phyloP scores from a whole-genome alignment of 2,329 filamentous ascomycete genomes.

The Lachnellula willkommii region DNA sequence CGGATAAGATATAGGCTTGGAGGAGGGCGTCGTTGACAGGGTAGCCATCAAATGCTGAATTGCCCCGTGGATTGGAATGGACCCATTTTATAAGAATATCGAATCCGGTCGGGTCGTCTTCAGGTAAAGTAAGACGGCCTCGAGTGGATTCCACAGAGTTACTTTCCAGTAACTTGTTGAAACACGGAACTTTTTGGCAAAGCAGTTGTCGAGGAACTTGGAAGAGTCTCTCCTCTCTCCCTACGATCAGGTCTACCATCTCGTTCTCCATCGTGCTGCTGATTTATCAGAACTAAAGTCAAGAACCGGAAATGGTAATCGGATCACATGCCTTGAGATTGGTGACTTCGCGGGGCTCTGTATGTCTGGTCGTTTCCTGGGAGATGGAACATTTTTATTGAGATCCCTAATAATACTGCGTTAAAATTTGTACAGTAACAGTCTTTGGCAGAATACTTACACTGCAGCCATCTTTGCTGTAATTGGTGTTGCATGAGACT shows the following conservation, averaged over 20 bases:
- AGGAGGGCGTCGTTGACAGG: no score
- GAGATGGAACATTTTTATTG: no score
- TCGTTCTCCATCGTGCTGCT: background rate
- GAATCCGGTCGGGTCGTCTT: conserved; percentile 10
- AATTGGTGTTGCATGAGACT: no score
- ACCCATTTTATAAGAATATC: conserved; percentile 10
- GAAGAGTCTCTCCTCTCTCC: conserved; percentile 1
- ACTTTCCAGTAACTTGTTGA: conserved; percentile 12
- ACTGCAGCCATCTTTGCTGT: no score
- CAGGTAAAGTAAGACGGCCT: conserved; percentile 5
- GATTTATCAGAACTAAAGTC: no score
- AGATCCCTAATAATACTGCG: no score
- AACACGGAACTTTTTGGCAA: conserved; percentile 16
- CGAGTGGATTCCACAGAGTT: conserved; percentile 5
- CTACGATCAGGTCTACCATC: conserved; percentile 9
- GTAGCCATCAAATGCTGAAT: background rate
- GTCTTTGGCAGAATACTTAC: no score
- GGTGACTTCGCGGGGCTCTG: no score
- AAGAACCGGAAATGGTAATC: no score
- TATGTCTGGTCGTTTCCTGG: no score
- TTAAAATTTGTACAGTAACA: no score
- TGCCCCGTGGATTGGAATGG: background rate
- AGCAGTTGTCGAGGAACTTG: conserved; percentile 6
- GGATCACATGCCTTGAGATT: no score
- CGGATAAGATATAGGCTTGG: background rate